Conservation (phyloP, 805 yeast genomes). For the Ogataea dorogensis region DNA sequence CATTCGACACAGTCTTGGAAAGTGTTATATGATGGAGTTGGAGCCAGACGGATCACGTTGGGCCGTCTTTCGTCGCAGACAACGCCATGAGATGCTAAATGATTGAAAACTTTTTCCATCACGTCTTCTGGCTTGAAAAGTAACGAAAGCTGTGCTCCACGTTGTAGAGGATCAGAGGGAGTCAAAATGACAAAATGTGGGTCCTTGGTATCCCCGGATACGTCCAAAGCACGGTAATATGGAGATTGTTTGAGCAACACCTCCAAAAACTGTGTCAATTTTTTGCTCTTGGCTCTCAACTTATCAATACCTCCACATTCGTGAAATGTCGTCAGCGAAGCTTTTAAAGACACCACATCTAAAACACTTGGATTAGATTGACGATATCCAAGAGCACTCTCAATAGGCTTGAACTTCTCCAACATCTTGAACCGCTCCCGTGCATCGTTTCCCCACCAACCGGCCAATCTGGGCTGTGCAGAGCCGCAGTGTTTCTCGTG, state of each 20-base stretch:
- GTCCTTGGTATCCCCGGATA: slow-evolving; percentile 13
- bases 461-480: slow-evolving; percentile 72
- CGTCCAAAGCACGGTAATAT: slow-evolving; percentile 40
- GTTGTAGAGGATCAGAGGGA: slow-evolving; percentile 52
- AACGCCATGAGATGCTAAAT: slow-evolving; percentile 56
- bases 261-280: slow-evolving; percentile 58
- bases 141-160: slow-evolving; percentile 86
- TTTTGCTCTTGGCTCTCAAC: slow-evolving; percentile 55
- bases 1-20: slow-evolving; percentile 59
- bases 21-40: slow-evolving; percentile 79
- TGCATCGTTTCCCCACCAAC: slow-evolving; percentile 95
- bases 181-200: slow-evolving; percentile 70
- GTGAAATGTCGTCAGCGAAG: slow-evolving; percentile 61
- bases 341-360: slow-evolving; percentile 71
- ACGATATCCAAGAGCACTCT: slow-evolving; percentile 84
- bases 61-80: slow-evolving; percentile 90
- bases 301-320: slow-evolving; percentile 61
- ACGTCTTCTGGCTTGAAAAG: slow-evolving; percentile 55
- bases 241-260: slow-evolving; percentile 43
- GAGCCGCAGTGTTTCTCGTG: slow-evolving; percentile 45
- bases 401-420: slow-evolving; percentile 72
- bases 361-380: slow-evolving; percentile 90
- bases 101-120: slow-evolving; percentile 60
- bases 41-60: slow-evolving; percentile 86
- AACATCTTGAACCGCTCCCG: slow-evolving; percentile 73